These are phyloP conservation scores for Backusella luteola DNA, from an alignment of 192 early-diverging fungal genomes.

Conservation along the genomic window DNA sequence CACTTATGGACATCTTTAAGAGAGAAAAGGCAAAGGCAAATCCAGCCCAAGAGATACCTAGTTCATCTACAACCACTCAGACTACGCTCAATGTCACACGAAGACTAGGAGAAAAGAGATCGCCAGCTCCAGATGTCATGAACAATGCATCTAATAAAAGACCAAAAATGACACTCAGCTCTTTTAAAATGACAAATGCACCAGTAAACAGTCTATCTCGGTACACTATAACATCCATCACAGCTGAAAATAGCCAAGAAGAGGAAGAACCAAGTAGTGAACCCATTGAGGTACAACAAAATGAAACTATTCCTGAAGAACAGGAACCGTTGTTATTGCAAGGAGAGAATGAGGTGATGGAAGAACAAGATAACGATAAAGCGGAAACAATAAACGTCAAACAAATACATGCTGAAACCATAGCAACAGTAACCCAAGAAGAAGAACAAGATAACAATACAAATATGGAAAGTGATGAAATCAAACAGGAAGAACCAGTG, in stretches of 20 bases:
- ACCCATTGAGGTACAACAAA: background rate
- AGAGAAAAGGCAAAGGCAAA: background rate
- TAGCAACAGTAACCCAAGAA: background rate
- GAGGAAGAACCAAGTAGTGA: background rate
- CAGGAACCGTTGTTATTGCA: background rate
- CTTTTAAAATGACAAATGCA: background rate
- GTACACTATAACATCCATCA: background rate
- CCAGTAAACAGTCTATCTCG: background rate
- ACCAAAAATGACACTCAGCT: background rate
- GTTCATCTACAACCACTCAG: background rate
- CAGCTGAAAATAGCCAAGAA: background rate
- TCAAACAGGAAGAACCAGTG: background rate
- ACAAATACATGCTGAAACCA: background rate
- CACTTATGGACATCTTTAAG: background rate
- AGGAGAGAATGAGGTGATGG: constrained; percentile 10
- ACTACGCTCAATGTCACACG: background rate
- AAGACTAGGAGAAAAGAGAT: background rate
- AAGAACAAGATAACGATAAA: background rate
- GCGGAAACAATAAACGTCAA: background rate
- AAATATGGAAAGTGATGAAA: background rate
- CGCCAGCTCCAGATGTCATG: background rate
- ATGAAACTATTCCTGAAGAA: too few species aligned
- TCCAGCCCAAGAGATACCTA: background rate
- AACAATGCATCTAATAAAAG: background rate
- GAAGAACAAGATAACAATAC: background rate